Evolutionary conservation across 1,139 yeast genomes (phyloP).

Genomic region (Kluyveromyces sp.): DNA sequence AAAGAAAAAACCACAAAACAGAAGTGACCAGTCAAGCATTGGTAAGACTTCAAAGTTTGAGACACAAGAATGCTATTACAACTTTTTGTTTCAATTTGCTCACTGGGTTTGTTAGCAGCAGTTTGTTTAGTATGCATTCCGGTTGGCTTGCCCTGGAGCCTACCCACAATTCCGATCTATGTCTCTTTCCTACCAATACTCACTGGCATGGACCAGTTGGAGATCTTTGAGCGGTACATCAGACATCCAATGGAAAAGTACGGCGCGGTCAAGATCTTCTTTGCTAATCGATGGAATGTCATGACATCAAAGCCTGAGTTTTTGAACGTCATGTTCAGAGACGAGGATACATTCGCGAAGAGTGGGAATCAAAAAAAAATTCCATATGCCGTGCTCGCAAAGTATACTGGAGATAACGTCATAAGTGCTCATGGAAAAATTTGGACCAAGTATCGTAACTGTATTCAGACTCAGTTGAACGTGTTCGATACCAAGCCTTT

Average conservation of each 20-base stretch:
- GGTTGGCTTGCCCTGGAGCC: conserved; percentile 35
- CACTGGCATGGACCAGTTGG: conserved; percentile 43
- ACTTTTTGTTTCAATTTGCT: background rate
- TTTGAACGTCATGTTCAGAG: conserved; percentile 41
- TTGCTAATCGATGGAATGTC: conserved; percentile 60
- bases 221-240: conserved; percentile 40
- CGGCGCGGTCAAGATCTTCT: conserved; percentile 56
- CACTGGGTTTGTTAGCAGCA: conserved; percentile 6
- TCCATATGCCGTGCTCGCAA: conserved; percentile 49
- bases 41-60: background rate
- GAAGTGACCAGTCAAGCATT: background rate
- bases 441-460: conserved; percentile 47
- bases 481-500: conserved; percentile 41
- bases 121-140: conserved; percentile 33
- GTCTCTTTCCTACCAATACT: conserved; percentile 46
- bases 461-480: conserved; percentile 45
- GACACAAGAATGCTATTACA: background rate
- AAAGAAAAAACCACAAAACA: background rate
- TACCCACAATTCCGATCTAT: conserved; percentile 58
- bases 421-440: conserved; percentile 51
- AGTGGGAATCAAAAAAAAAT: conserved; percentile 57
- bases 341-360: conserved; percentile 47
- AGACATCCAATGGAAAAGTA: conserved; percentile 39
- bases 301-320: conserved; percentile 45
- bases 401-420: conserved; percentile 56